Evolutionary conservation across 805 yeast genomes (phyloP).

Genomic region (Kazachstania psychrophila): DNA sequence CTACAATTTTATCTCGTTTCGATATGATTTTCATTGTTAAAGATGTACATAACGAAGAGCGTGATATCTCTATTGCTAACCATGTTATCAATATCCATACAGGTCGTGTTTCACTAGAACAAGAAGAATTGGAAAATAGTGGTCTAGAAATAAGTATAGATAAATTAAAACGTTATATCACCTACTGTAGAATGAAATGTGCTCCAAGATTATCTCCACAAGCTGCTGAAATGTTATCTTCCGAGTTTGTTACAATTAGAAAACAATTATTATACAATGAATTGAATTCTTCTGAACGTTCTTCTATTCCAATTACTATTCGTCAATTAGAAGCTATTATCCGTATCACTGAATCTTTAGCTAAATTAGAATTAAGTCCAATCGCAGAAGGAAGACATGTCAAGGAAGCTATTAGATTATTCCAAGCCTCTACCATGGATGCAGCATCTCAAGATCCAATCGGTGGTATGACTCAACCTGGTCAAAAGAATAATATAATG

Average conservation of each 20-base stretch:
- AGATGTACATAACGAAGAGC: conserved; percentile 80
- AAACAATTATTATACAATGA: conserved; percentile 75
- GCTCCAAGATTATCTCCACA: conserved; percentile 87
- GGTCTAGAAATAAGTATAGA: conserved; percentile 82
- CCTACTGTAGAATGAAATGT: conserved; percentile 80
- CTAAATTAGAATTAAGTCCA: conserved; percentile 75
- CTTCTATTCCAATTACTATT: conserved; percentile 92
- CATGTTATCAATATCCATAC: conserved; percentile 95
- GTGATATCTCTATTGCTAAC: conserved; percentile 84
- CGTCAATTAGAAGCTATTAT: conserved; percentile 97
- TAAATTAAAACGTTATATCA: conserved; percentile 84
- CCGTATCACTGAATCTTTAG: conserved; percentile 89
- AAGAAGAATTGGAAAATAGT: conserved; percentile 42
- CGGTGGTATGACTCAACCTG: conserved; percentile 40
- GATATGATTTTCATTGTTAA: conserved; percentile 97
- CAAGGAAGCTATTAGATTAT: conserved; percentile 87
- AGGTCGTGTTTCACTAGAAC: conserved; percentile 43
- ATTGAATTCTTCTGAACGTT: conserved; percentile 71
- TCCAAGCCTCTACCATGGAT: conserved; percentile 95
- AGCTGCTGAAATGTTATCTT: conserved; percentile 81
- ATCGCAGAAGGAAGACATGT: conserved; percentile 84
- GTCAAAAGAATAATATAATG: conserved; percentile 47
- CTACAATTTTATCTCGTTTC: conserved; percentile 91
- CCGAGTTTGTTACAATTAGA: conserved; percentile 88
- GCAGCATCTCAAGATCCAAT: conserved; percentile 57